Evolutionary conservation across 2,329 filamentous ascomycete genomes (phyloP).

Genomic region (Paraphoma chrysanthemicola): DNA sequence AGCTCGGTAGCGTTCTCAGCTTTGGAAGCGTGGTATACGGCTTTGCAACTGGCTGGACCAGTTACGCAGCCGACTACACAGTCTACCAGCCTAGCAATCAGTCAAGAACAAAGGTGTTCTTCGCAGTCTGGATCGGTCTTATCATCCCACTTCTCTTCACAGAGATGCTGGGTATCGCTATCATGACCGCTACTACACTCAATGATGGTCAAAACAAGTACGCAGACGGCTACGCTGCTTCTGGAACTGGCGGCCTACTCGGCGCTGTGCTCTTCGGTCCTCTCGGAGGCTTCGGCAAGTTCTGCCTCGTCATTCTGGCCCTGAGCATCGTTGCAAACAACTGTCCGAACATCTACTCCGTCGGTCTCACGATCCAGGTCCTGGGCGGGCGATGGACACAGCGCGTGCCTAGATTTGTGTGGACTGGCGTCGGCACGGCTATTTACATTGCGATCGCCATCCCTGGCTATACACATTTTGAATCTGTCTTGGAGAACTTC

Average conservation of each 20-base stretch:
- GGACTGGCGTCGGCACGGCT: slow-evolving; percentile 67
- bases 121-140: slow-evolving; percentile 72
- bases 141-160: slow-evolving; percentile 76
- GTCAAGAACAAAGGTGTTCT: slow-evolving; percentile 68
- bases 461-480: slow-evolving; percentile 71
- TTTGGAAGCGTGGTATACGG: slow-evolving; percentile 72
- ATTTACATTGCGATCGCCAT: slow-evolving; percentile 74
- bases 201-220: slow-evolving; percentile 64
- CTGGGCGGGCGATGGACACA: slow-evolving; percentile 63
- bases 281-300: slow-evolving; percentile 73
- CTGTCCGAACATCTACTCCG: slow-evolving; percentile 73
- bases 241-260: slow-evolving; percentile 71
- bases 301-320: slow-evolving; percentile 72
- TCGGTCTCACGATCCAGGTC: slow-evolving; percentile 70
- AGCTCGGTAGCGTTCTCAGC: slow-evolving; percentile 68
- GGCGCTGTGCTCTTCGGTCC: slow-evolving; percentile 68
- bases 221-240: slow-evolving; percentile 59
- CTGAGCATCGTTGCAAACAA: slow-evolving; percentile 74
- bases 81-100: slow-evolving; percentile 75
- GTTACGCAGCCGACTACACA: slow-evolving; percentile 79
- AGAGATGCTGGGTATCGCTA: slow-evolving; percentile 73
- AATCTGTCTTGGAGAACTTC: slow-evolving; percentile 71
- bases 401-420: slow-evolving; percentile 71
- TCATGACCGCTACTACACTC: slow-evolving; percentile 68
- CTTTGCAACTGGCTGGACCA: slow-evolving; percentile 76